These are phyloP conservation scores for Fusarium transvaalense DNA, from an alignment of 2,329 filamentous ascomycete genomes.

Conservation along the genomic window DNA sequence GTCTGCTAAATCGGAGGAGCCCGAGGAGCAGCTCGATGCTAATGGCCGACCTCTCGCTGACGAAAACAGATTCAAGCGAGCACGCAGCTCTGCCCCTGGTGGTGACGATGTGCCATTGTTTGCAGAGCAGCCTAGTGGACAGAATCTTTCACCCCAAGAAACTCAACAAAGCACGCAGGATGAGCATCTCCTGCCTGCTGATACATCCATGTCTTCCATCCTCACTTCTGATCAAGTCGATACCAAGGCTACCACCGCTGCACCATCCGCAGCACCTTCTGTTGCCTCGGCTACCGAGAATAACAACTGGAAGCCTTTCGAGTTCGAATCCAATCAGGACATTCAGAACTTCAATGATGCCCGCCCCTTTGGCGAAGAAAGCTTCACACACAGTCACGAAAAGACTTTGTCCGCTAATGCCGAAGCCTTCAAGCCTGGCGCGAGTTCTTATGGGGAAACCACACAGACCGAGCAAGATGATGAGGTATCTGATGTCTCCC, in stretches of 20 bases:
- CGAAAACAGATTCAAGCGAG: conserved; percentile 80
- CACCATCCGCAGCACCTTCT: conserved; percentile 66
- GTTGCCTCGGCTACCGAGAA: conserved; percentile 65
- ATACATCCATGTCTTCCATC: conserved; percentile 68
- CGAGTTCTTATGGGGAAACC: conserved; percentile 46
- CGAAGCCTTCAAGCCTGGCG: conserved; percentile 72
- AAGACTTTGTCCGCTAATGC: conserved; percentile 75
- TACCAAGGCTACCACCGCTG: conserved; percentile 64
- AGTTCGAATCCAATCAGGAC: conserved; percentile 66
- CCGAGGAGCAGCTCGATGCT: conserved; percentile 46
- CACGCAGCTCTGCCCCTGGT: conserved; percentile 72
- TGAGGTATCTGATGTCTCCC: conserved; percentile 42
- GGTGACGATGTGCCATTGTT: conserved; percentile 82
- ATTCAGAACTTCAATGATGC: conserved; percentile 65
- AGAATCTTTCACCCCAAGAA: conserved; percentile 26
- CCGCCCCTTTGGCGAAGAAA: conserved; percentile 61
- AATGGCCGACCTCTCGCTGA: conserved; percentile 71
- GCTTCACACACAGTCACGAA: conserved; percentile 58
- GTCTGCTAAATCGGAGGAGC: conserved; percentile 51
- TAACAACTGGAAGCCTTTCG: conserved; percentile 66
- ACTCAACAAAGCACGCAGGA: conserved; percentile 42
- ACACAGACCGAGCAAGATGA: conserved; percentile 41
- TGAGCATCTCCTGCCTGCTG: conserved; percentile 58
- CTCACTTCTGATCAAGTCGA: conserved; percentile 66
- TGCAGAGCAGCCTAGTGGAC: conserved; percentile 65